Evolutionary conservation across 495 filamentous ascomycete species (phyloP), one percentile per base, ranked within the genome.

Genomic region (Rhizodiscina lignyota): DNA sequence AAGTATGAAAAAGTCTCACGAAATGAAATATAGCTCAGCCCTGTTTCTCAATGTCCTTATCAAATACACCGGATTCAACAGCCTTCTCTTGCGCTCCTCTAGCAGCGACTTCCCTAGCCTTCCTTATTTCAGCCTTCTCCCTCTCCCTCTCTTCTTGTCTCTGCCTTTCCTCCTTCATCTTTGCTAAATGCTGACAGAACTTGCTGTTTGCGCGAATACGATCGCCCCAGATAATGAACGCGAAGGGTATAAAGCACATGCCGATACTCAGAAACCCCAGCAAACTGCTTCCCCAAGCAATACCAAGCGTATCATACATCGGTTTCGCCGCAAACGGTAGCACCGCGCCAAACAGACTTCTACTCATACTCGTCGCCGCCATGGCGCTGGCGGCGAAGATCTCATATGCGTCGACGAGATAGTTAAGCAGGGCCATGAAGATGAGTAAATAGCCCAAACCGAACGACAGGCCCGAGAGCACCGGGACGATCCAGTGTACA

Each of bases 401-500:
- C 34, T 70, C 67, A 52, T 86, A 84, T 6, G 78, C 78, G 47
- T 86, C 80, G 8, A 77, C 74, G 29, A 85, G 60, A 39, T 85
- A 86, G 41, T 81, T 86, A 6, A 84, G 53, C 18, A 78, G 64
- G 0, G 73, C 69, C 28, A 74, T 73, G 51, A 81, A 83, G 13
- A 74, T 67, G 13, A 71, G 58, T 5, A 70, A 57, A 49, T 77
- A 83, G 5, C 74, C 79, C 21, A 74, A 58, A 13, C 80, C 80
- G 42, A 83, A 84, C 1, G 73, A 55, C 6, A 83, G 45, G 0
- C 76, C 77, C 0, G 72, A 66, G 2, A 80, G 44, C 16, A 72
- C 62, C 0, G 78, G 77, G 2, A 71, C 67, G n/a, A 70, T 62
- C 60, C 71, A 82, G 38, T 68, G 64, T 6, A 81, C 59, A 15